These are phyloP conservation scores for Fusarium staphyleae DNA, from an alignment of 2,329 filamentous ascomycete genomes.

Conservation along the genomic window DNA sequence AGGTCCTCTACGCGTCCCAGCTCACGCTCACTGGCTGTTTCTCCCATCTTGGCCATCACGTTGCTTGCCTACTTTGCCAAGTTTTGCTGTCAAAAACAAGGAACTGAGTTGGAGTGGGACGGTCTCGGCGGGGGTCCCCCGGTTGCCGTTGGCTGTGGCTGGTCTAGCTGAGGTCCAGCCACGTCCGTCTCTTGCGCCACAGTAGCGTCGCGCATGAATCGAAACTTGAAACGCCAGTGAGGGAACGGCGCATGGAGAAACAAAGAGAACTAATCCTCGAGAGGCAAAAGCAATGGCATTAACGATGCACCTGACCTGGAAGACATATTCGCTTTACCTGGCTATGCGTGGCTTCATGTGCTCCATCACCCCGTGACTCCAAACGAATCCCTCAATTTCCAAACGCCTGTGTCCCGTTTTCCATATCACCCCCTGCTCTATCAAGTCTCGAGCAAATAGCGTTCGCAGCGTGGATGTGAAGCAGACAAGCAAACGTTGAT, in stretches of 20 bases:
- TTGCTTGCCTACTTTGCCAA: conserved; percentile 33
- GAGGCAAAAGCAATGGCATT: neutral
- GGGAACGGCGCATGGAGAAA: neutral
- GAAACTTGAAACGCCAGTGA: conserved; percentile 27
- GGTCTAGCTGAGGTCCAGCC: conserved; percentile 11
- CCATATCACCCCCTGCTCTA: conserved; percentile 12
- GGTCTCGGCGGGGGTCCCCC: conserved; percentile 13
- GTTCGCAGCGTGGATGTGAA: conserved; percentile 16
- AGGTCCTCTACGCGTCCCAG: conserved; percentile 13
- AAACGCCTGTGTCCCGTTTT: conserved; percentile 25
- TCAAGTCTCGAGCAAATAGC: neutral
- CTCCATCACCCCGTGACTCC: conserved; percentile 4
- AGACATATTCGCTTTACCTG: conserved; percentile 1
- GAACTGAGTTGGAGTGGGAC: conserved; percentile 27
- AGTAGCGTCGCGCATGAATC: conserved; percentile 19
- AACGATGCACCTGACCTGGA: neutral
- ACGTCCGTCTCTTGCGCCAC: conserved; percentile 26
- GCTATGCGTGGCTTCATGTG: conserved; percentile 1
- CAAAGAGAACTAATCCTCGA: neutral
- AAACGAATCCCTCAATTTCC: conserved; percentile 3
- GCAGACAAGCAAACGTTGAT: conserved; percentile 15
- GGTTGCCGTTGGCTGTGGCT: conserved; percentile 29
- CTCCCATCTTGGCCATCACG: conserved; percentile 19
- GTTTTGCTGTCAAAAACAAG: conserved; percentile 33
- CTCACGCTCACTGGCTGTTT: neutral